Conservation (phyloP, 768 basidiomycete species). For the Xerocomus brunneocitrinus region DNA sequence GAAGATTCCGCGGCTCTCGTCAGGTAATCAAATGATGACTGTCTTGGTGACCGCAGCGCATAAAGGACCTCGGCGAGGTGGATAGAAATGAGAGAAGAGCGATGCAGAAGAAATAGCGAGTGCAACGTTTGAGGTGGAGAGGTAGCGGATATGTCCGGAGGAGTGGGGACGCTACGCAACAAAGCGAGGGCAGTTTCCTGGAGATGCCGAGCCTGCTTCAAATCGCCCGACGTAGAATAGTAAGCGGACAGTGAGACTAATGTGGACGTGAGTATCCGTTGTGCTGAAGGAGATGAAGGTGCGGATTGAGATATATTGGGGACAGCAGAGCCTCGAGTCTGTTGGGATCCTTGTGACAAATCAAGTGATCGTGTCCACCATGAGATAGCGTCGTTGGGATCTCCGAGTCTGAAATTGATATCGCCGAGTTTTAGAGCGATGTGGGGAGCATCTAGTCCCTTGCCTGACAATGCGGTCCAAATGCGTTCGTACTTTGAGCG, state of each 20-base stretch:
- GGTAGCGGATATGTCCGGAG: constrained; percentile 38
- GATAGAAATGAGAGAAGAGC: constrained; percentile 65
- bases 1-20: constrained; percentile 62
- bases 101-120: constrained; percentile 61
- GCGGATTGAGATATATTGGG: constrained; percentile 33
- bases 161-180: constrained; percentile 49
- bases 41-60: constrained; percentile 39
- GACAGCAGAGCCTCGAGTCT: constrained; percentile 13
- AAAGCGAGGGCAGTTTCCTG: constrained; percentile 54
- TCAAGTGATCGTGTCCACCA: constrained; percentile 67
- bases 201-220: constrained; percentile 49
- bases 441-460: constrained; percentile 45
- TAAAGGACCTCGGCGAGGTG: constrained; percentile 72
- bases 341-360: constrained; percentile 36
- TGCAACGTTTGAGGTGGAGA: constrained; percentile 62
- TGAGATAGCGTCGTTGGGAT: constrained; percentile 46
- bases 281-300: constrained; percentile 57
- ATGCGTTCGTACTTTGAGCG: constrained; percentile 53
- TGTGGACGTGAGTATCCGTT: constrained; percentile 56
- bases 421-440: constrained; percentile 67
- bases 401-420: constrained; percentile 52
- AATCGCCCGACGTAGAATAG: constrained; percentile 56
- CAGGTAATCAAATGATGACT: constrained; percentile 52
- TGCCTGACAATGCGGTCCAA: constrained; percentile 43
- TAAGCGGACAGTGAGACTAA: constrained; percentile 70